These are phyloP conservation scores for Warburgia ugandensis DNA, from an alignment of 164 flowering plant genomes.

Conservation along the genomic window DNA sequence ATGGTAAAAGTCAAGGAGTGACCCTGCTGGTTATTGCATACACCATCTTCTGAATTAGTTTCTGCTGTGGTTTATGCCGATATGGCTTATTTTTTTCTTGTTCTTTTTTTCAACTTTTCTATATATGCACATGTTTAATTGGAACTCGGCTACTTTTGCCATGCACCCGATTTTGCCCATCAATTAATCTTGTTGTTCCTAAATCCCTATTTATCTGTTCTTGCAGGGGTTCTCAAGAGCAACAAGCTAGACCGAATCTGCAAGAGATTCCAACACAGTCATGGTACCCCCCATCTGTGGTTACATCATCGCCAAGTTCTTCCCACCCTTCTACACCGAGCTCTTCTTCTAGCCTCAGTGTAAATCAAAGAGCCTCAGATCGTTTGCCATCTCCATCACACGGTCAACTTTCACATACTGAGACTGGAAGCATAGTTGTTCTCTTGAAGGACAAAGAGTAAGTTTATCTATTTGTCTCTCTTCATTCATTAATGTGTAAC, in stretches of 20 bases:
- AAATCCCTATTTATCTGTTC: too few relatives aligned
- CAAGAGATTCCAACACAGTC: slow-evolving; percentile 45
- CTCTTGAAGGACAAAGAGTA: slow-evolving; percentile 69
- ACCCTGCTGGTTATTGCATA: too few relatives aligned
- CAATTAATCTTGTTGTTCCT: too few relatives aligned
- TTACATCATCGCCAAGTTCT: slow-evolving; percentile 39
- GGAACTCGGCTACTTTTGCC: too few relatives aligned
- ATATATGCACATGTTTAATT: too few relatives aligned
- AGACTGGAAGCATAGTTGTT: slow-evolving; percentile 62
- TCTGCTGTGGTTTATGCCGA: too few relatives aligned
- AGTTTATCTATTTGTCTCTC: not conserved
- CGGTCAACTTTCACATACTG: slow-evolving; percentile 53
- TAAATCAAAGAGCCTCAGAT: slow-evolving; percentile 33
- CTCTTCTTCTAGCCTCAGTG: slow-evolving; percentile 30
- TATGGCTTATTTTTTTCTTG: too few relatives aligned
- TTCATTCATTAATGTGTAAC: not conserved
- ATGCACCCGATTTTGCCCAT: too few relatives aligned
- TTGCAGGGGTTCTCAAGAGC: slow-evolving; percentile 70
- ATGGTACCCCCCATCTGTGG: slow-evolving; percentile 64
- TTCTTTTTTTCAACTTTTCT: too few relatives aligned
- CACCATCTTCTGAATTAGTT: too few relatives aligned
- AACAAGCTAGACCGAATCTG: too few relatives aligned
- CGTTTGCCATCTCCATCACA: slow-evolving; percentile 36
- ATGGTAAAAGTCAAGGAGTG: too few relatives aligned
- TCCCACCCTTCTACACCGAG: slow-evolving; percentile 60